These are phyloP conservation scores for Hymenochaete sp. DNA, from an alignment of 1,284 basidiomycete species.

Conservation along the genomic window DNA sequence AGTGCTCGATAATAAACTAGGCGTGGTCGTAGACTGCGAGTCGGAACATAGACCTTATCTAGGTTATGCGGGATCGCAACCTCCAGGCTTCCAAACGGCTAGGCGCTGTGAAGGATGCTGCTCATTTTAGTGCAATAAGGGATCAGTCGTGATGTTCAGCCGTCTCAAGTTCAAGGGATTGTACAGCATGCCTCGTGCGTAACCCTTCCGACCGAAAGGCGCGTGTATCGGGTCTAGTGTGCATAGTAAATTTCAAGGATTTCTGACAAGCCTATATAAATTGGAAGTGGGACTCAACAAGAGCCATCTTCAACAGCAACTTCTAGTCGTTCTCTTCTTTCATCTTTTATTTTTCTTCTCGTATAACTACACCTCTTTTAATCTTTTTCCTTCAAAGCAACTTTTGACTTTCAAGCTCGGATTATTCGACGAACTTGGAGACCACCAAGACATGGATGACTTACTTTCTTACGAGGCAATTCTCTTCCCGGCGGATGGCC, in stretches of 20 bases:
- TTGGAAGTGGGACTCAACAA: too few relatives aligned
- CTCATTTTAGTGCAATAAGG: too few relatives aligned
- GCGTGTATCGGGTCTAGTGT: constrained; percentile 7
- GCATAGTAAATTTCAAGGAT: too few relatives aligned
- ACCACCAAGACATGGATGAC: constrained; percentile 41
- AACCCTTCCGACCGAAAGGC: constrained; percentile 5
- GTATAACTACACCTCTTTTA: constrained; percentile 16
- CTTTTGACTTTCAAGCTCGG: not conserved
- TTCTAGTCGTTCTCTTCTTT: constrained; percentile 6
- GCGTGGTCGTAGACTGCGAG: too few relatives aligned
- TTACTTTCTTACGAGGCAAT: constrained; percentile 52
- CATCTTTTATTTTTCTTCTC: constrained; percentile 11
- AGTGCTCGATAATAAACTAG: too few relatives aligned
- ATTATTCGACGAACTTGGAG: constrained; percentile 9
- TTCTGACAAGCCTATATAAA: too few relatives aligned
- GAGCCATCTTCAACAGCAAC: not conserved
- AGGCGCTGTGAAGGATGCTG: too few relatives aligned
- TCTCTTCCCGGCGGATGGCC: constrained; percentile 44
- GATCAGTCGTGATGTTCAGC: too few relatives aligned
- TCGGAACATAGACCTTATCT: too few relatives aligned
- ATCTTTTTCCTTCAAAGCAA: not conserved
- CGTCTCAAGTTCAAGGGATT: too few relatives aligned
- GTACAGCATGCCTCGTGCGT: constrained; percentile 11
- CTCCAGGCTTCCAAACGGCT: too few relatives aligned
- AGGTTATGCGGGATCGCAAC: too few relatives aligned